Percentiles rank a stretch among this genome's conserved stretches.
Conservation (phyloP, 177 flowering plant species). For the Vitis hybrid region DNA sequence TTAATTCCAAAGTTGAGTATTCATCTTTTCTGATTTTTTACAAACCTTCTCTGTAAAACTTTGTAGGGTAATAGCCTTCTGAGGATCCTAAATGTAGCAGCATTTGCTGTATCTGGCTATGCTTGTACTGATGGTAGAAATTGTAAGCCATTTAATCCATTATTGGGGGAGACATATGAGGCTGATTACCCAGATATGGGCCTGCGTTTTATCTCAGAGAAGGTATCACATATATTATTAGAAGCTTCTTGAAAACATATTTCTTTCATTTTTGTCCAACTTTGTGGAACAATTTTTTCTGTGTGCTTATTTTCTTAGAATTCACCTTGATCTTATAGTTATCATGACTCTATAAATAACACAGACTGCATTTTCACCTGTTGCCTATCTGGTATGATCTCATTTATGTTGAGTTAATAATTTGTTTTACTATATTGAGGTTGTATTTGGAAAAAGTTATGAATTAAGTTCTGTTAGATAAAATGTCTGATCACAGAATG, state of each 20-base stretch:
- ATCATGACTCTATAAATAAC: too few species aligned
- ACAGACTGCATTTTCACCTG: too few species aligned
- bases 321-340: too few species aligned
- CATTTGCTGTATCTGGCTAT: slow-evolving; percentile 53
- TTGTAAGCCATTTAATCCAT: slow-evolving; percentile 50
- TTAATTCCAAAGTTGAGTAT: neutral
- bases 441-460: too few species aligned
- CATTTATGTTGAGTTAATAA: too few species aligned
- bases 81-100: slow-evolving; percentile 42
- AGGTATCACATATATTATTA: slow-evolving; percentile 15
- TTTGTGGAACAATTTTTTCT: too few species aligned
- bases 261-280: neutral
- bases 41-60: neutral
- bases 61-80: slow-evolving; percentile 49
- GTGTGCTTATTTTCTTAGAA: too few species aligned
- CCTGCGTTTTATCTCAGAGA: slow-evolving; percentile 38
- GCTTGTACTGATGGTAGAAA: slow-evolving; percentile 42
- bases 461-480: too few species aligned
- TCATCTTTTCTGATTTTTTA: neutral
- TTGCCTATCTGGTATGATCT: too few species aligned
- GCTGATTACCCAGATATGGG: slow-evolving; percentile 50
- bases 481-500: too few species aligned
- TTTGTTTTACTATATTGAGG: too few species aligned
- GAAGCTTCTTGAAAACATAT: neutral
- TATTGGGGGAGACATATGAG: slow-evolving; percentile 48